Evolutionary conservation across 2,329 filamentous ascomycete genomes (phyloP).

Genomic region (Arthrinium puccinioides): DNA sequence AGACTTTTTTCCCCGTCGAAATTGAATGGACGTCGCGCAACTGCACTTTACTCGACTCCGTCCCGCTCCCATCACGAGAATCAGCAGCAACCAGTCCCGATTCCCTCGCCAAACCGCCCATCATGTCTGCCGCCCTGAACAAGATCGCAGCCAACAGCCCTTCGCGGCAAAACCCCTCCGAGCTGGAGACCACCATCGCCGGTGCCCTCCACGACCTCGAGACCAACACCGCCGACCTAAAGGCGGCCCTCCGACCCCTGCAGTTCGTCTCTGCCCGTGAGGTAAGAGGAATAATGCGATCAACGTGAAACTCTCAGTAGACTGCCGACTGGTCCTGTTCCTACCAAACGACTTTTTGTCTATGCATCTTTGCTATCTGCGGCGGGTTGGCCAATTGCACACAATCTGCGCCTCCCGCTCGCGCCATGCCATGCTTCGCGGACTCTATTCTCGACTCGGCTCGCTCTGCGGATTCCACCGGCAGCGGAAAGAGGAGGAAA

Average conservation of each 20-base stretch:
- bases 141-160: constrained; percentile 98
- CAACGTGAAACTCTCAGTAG: constrained; percentile 1
- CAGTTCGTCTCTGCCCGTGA: constrained; percentile 98
- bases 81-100: constrained; percentile 4
- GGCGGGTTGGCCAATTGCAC: too few species aligned
- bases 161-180: constrained; percentile 89
- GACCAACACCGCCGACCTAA: constrained; percentile 98
- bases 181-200: constrained; percentile 96
- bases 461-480: too few species aligned
- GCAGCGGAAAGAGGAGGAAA: too few species aligned
- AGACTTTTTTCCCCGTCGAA: too few species aligned
- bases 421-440: too few species aligned
- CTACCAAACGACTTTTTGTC: constrained; percentile 8
- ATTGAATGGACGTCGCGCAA: too few species aligned
- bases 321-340: constrained; percentile 20
- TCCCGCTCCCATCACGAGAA: constrained; percentile 6
- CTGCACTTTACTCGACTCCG: constrained; percentile 9
- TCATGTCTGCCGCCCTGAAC: constrained; percentile 72
- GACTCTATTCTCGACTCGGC: too few species aligned
- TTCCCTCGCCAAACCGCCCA: constrained; percentile 32
- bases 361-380: too few species aligned
- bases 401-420: too few species aligned
- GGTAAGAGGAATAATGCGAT: constrained; percentile 59
- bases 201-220: constrained; percentile 97
- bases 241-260: constrained; percentile 89